Base-by-base conservation (phyloP, 345 rosid species). In the Populus pruinosa region DNA sequence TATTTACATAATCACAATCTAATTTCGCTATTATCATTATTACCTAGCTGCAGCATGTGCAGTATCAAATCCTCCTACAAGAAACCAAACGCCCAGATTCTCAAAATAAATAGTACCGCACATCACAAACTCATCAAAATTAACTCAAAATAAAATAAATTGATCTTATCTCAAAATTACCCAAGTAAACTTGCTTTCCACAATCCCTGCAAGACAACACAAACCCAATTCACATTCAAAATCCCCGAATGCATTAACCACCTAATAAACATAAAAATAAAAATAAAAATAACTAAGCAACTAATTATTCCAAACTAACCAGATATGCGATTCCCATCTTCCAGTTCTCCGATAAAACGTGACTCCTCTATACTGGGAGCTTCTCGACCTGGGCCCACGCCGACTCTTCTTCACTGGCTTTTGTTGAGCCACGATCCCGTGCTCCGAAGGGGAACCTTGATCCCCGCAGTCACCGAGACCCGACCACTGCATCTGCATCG, bases 261-360 rank as follows among this genome's bases (percentile, higher is more conserved):
- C n/a, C 7, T 17, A 25, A 25, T 25, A 25, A 25, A 25, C 25
- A 25, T 25, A 25, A 25, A 25, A 39, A 38, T 25, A n/a, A 47
- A 44, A 50, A 12, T 3, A 18, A 23, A 62, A 67, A 3, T n/a
- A 31, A 18, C 4, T 33, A 59, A 65, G 11, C 21, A 18, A 6
- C 18, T 23, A 41, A 69, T 43, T 10, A 69, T 12, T 36, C 13
- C 29, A 38, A 27, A 29, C n/a, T 41, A 62, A 96, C 99, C 98
- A 96, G 76, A 96, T 96, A 82, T 96, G 99, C 8, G 99, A 96
- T 70, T 96, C 99, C 99, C 99, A 96, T 61, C 99, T 87, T 70
- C 99, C 98, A 29, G 99, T 96, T 76, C 99, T 77, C 72, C 98
- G 88, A 84, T 96, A 96, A 87, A 94, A 96, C 63, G 99, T 96